Evolutionary conservation across 768 basidiomycete genomes (phyloP), one percentile per base, ranked within the genome.

Genomic region (Mycena rebaudengoi): DNA sequence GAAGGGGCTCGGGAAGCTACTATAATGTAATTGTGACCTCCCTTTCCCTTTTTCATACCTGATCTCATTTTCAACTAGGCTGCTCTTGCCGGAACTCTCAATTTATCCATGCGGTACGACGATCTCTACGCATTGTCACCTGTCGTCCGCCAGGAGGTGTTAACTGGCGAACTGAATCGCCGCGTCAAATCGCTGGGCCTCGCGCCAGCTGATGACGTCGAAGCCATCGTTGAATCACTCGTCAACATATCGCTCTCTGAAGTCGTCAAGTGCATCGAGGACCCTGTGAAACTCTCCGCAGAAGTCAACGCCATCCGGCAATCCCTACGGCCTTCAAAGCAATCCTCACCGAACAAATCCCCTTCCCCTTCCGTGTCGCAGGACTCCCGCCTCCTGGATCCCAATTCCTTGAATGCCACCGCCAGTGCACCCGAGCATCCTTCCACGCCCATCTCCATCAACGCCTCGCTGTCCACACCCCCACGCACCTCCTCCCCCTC

Each of bases 391-490:
- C 75, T 88, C n/a, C 78, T 90, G 28, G 90, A 91, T 66, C 83
- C 86, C 7, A 85, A 82, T 57, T 82, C 85, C 7, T 75, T 87
- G 23, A 86, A 86, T 65, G 90, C 91, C 2, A 93, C 91, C 4
- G 94, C 93, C 3, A 92, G 91, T 49, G 93, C 93, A n/a, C 94
- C 94, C 0, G 94, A 95, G 71, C 93, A 94, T 64, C 94, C 94
- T 0, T 92, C 91, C 7, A 95, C 94, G 0, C 94, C 94, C 1
- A 86, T 95, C 13, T 94, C 93, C 1, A 82, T 92, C 60, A 87
- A 87, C 60, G 86, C 88, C 0, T 89, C 91, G 0, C 73, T 91
- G n/a, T 88, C 90, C 30, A 92, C 91, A 0, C 92, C 94, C 3
- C 91, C 94, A 13, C 87, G 94, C 16, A 93, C 94, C 0, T 92